Conservation (phyloP, 345 rosid species). For the Euphorbia pulcherrima region DNA sequence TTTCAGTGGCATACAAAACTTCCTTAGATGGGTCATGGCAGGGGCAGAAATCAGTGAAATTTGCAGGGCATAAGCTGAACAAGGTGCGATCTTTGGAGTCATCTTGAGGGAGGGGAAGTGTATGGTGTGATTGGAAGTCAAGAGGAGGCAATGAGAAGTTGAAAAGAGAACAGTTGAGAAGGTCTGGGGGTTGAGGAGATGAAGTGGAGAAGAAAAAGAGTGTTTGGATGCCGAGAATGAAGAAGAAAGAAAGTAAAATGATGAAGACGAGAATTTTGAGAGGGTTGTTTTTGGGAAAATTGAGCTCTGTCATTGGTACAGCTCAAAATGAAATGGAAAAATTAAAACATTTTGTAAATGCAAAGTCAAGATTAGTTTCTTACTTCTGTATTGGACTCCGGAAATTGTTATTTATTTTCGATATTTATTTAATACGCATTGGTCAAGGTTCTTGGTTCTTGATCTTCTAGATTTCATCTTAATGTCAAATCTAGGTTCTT, state of each 20-base stretch:
- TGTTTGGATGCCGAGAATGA: constrained; percentile 35
- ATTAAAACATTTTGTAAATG: too few relatives aligned
- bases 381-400: too few relatives aligned
- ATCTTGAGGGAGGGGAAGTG: constrained; percentile 25
- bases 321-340: neutral
- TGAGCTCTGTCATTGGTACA: neutral
- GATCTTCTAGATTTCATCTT: too few relatives aligned
- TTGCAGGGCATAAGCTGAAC: constrained; percentile 43
- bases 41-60: constrained; percentile 56
- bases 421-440: too few relatives aligned
- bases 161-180: constrained; percentile 19
- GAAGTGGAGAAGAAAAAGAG: constrained; percentile 4
- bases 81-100: constrained; percentile 8
- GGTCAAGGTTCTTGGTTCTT: too few relatives aligned
- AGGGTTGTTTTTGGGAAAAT: constrained; percentile 9
- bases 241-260: constrained; percentile 26
- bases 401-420: too few relatives aligned
- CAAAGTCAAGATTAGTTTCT: neutral
- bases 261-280: constrained; percentile 12
- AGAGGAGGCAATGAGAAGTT: constrained; percentile 27
- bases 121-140: constrained; percentile 41
- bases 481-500: too few relatives aligned
- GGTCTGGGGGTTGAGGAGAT: neutral
- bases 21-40: constrained; percentile 53
- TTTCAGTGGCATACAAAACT: constrained; percentile 26